phyloP scores from a whole-genome alignment of 768 basidiomycete species.

The Pholiota conissans region DNA sequence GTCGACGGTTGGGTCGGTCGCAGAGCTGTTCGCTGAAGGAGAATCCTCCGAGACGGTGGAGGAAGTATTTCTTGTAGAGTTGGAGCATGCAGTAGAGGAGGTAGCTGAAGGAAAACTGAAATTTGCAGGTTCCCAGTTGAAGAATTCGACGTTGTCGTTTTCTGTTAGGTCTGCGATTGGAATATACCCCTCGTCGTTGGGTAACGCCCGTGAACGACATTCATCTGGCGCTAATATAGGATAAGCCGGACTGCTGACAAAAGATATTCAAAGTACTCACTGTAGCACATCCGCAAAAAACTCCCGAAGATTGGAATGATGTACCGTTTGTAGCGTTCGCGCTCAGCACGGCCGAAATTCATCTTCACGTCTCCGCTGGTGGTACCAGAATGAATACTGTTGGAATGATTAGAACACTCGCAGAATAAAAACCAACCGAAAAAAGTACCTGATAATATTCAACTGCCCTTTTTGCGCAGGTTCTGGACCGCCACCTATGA shows the following conservation, averaged over 20 bases:
- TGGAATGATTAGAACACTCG: too few relatives aligned
- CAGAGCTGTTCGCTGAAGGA: too few relatives aligned
- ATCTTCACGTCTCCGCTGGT: constrained; percentile 14
- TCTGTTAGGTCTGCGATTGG: background rate
- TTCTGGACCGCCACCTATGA: constrained; percentile 15
- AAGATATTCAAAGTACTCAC: constrained; percentile 4
- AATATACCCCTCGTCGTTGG: background rate
- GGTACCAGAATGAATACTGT: constrained; percentile 17
- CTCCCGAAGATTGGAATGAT: constrained; percentile 15
- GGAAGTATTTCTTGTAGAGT: too few relatives aligned
- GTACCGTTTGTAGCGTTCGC: constrained; percentile 2
- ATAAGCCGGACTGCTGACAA: background rate
- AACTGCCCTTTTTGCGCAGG: constrained; percentile 9
- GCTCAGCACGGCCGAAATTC: constrained; percentile 15
- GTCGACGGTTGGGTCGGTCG: too few relatives aligned
- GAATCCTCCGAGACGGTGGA: too few relatives aligned
- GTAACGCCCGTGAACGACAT: constrained; percentile 9
- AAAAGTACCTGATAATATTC: constrained; percentile 7
- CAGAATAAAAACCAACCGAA: too few relatives aligned
- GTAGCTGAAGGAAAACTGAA: too few relatives aligned
- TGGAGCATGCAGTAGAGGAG: too few relatives aligned
- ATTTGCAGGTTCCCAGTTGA: too few relatives aligned
- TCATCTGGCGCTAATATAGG: constrained; percentile 10
- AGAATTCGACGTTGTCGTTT: background rate
- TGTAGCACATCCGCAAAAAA: constrained; percentile 12